A percentile compares a stretch with the other conserved stretches of the same genome.
These are phyloP conservation scores for Hypoxylon sp. DNA, from an alignment of 2,329 filamentous ascomycete genomes.

Conservation along the genomic window DNA sequence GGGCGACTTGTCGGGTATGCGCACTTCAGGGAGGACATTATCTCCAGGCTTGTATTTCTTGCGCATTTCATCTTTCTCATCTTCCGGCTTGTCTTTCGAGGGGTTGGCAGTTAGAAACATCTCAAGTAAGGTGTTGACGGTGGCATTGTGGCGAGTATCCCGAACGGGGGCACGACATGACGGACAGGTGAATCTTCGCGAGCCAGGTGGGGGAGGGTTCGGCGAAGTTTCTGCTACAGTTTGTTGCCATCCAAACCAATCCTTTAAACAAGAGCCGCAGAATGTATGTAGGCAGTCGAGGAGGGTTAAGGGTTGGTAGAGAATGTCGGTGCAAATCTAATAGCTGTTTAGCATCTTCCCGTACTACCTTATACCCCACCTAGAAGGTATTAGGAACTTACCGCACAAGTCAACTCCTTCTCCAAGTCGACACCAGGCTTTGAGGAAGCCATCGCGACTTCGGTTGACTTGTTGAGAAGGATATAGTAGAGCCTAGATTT, in stretches of 20 bases:
- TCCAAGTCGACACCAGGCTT: conserved; percentile 79
- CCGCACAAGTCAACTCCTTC: conserved; percentile 94
- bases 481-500: conserved; percentile 11
- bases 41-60: conserved; percentile 86
- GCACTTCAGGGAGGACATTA: conserved; percentile 78
- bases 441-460: conserved; percentile 63
- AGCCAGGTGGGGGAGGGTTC: conserved; percentile 63
- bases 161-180: conserved; percentile 90
- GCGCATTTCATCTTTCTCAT: conserved; percentile 83
- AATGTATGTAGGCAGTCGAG: conserved; percentile 97
- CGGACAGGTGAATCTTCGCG: conserved; percentile 84
- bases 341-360: conserved; percentile 32
- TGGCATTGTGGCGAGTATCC: conserved; percentile 90
- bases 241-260: conserved; percentile 92
- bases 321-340: conserved; percentile 96
- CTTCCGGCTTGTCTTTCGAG: conserved; percentile 75
- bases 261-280: conserved; percentile 93
- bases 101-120: conserved; percentile 89
- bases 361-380: conserved; percentile 26
- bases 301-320: conserved; percentile 90
- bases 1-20: conserved; percentile 64
- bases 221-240: conserved; percentile 68
- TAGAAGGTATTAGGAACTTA: conserved; percentile 65
- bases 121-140: conserved; percentile 88
- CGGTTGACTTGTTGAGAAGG: conserved; percentile 10